Percentiles rank a stretch among this genome's conserved stretches.
Conservation (phyloP, 2,329 filamentous ascomycete species). For the Scedosporium minutisporum region DNA sequence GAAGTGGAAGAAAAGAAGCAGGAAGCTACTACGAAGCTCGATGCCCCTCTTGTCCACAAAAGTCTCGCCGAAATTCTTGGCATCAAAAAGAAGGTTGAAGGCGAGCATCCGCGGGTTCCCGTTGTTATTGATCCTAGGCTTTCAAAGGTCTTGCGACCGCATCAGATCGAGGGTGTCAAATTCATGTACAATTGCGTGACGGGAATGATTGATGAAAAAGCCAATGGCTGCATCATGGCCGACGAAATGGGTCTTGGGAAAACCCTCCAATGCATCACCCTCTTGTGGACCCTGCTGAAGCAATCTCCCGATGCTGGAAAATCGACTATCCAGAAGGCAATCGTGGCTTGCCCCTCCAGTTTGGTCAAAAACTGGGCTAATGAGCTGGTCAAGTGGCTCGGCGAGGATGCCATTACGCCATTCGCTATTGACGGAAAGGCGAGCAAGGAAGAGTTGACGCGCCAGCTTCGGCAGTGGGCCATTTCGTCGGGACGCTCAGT, state of each 20-base stretch:
- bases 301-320: slow-evolving; percentile 95
- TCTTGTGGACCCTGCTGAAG: slow-evolving; percentile 94
- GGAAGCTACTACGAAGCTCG: slow-evolving; percentile 42
- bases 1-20: slow-evolving; percentile 28
- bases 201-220: slow-evolving; percentile 87
- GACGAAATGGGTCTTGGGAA: slow-evolving; percentile 98
- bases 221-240: slow-evolving; percentile 98
- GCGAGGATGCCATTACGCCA: slow-evolving; percentile 78
- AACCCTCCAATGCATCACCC: slow-evolving; percentile 89
- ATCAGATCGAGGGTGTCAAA: slow-evolving; percentile 97
- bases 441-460: slow-evolving; percentile 82
- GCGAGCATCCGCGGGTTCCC: slow-evolving; percentile 76
- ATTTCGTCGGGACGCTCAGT: slow-evolving; percentile 83
- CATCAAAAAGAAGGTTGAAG: slow-evolving; percentile 80
- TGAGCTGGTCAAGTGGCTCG: slow-evolving; percentile 92
- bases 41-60: slow-evolving; percentile 81
- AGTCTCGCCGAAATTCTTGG: slow-evolving; percentile 91
- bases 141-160: slow-evolving; percentile 81
- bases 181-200: slow-evolving; percentile 94
- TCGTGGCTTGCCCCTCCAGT: slow-evolving; percentile 94
- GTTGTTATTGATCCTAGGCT: slow-evolving; percentile 92
- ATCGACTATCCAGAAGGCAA: slow-evolving; percentile 86
- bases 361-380: slow-evolving; percentile 97
- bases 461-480: slow-evolving; percentile 89
- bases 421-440: slow-evolving; percentile 97